A percentile compares a stretch with the other conserved stretches of the same genome.
Evolutionary conservation across 257 asterid genomes (phyloP).

Genomic region (Pogostemon cablin): DNA sequence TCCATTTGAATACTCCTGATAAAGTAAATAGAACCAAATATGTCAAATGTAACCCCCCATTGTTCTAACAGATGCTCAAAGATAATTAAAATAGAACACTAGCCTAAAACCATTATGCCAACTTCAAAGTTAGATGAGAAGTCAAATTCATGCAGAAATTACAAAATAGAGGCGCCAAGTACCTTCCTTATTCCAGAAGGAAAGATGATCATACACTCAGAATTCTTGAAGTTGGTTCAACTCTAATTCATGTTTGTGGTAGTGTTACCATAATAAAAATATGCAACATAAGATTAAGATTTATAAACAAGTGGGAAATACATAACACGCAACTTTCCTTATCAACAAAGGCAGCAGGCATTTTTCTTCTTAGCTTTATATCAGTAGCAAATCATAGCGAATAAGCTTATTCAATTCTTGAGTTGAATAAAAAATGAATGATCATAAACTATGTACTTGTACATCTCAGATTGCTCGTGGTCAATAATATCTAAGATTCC

Average conservation of each 20-base stretch:
- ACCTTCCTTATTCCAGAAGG: slow-evolving; percentile 3
- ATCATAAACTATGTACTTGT: background rate
- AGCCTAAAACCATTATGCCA: slow-evolving; percentile 15
- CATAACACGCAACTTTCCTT: slow-evolving; percentile 4
- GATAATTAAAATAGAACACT: slow-evolving; percentile 16
- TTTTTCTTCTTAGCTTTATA: slow-evolving; percentile 7
- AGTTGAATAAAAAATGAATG: background rate
- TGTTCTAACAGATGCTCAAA: slow-evolving; percentile 17
- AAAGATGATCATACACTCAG: slow-evolving; percentile 14
- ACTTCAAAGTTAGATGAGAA: slow-evolving; percentile 22
- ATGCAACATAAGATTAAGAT: background rate
- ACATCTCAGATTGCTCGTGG: background rate
- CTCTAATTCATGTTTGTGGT: background rate
- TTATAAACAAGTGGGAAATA: background rate
- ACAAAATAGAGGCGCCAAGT: background rate
- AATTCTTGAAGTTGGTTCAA: background rate
- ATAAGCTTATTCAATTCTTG: background rate
- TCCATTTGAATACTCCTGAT: slow-evolving; percentile 59
- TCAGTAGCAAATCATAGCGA: slow-evolving; percentile 8
- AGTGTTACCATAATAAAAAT: background rate
- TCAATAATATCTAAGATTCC: slow-evolving; percentile 5
- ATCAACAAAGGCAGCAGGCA: slow-evolving; percentile 25
- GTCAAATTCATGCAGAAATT: slow-evolving; percentile 20
- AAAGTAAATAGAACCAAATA: slow-evolving; percentile 15
- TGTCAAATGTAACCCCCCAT: slow-evolving; percentile 25